Evolutionary conservation across 805 yeast species (phyloP).

Genomic region (Kodamaea laetipori): DNA sequence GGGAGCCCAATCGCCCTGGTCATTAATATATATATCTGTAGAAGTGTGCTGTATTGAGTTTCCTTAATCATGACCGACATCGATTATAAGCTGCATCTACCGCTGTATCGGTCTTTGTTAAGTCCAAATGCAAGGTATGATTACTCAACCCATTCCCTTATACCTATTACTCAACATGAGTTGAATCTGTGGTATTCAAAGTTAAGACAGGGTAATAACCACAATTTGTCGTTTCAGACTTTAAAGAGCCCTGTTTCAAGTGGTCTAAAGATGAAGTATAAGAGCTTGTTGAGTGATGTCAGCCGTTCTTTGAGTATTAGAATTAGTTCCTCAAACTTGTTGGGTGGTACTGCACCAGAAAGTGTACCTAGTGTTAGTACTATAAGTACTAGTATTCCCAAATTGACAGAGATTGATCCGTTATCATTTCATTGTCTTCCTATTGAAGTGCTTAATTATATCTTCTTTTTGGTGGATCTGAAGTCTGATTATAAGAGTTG

Average conservation of each 20-base stretch:
- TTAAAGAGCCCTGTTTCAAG: conserved; percentile 9
- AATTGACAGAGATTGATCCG: background rate
- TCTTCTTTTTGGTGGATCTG: conserved; percentile 38
- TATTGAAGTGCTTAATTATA: conserved; percentile 41
- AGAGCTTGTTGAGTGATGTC: conserved; percentile 51
- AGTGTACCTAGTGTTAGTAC: too few species aligned
- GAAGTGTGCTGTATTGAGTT: background rate
- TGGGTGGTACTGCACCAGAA: background rate
- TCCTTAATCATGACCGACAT: conserved; percentile 8
- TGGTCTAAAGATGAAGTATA: conserved; percentile 48
- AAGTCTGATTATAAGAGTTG: conserved; percentile 39
- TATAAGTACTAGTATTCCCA: too few species aligned
- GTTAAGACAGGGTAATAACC: conserved; percentile 19
- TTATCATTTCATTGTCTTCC: conserved; percentile 39
- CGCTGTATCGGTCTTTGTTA: conserved; percentile 51
- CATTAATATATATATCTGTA: background rate
- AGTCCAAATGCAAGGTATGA: conserved; percentile 53
- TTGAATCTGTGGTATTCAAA: conserved; percentile 24
- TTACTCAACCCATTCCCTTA: conserved; percentile 47
- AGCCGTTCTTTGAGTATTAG: conserved; percentile 42
- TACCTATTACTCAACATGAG: conserved; percentile 40
- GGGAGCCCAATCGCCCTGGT: too few species aligned
- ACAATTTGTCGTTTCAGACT: conserved; percentile 16
- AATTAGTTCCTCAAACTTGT: conserved; percentile 23
- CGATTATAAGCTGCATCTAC: conserved; percentile 11